Conservation (phyloP, 805 yeast genomes). For the Brettanomyces sp. region DNA sequence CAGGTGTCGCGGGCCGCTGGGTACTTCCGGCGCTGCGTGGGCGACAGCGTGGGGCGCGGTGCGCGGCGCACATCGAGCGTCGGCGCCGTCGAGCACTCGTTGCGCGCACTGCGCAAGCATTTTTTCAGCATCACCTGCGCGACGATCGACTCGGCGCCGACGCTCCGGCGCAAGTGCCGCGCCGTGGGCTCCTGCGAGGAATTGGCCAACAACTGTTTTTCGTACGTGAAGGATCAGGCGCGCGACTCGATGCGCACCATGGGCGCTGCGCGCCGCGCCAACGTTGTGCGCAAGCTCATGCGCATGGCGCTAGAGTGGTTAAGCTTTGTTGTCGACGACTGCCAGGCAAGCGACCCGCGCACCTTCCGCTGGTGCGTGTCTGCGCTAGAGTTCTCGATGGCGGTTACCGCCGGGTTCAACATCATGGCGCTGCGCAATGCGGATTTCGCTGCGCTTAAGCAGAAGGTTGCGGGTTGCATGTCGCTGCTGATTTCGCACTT, state of each 20-base stretch:
- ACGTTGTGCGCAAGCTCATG: constrained; percentile 62
- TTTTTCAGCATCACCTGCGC: constrained; percentile 61
- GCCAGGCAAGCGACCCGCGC: constrained; percentile 82
- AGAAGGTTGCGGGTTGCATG: constrained; percentile 90
- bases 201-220: constrained; percentile 60
- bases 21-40: constrained; percentile 47
- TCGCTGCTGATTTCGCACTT: constrained; percentile 88
- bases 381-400: constrained; percentile 94
- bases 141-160: constrained; percentile 51
- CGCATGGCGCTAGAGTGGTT: constrained; percentile 84
- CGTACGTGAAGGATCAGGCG: constrained; percentile 76
- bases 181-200: constrained; percentile 63
- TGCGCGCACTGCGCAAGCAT: constrained; percentile 53
- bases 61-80: constrained; percentile 50
- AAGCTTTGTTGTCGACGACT: constrained; percentile 85
- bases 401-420: constrained; percentile 83
- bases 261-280: constrained; percentile 54
- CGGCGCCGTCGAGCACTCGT: constrained; percentile 62
- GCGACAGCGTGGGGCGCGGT: constrained; percentile 38
- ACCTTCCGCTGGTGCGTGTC: constrained; percentile 95
- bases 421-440: constrained; percentile 71
- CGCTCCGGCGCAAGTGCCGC: constrained; percentile 43
- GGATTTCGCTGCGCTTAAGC: constrained; percentile 61
- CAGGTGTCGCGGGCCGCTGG: constrained; percentile 46
- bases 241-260: constrained; percentile 57